A percentile compares a stretch with the other conserved stretches of the same genome.
Evolutionary conservation across 805 yeast genomes (phyloP).

Genomic region (Spencermartinsiella europaea): DNA sequence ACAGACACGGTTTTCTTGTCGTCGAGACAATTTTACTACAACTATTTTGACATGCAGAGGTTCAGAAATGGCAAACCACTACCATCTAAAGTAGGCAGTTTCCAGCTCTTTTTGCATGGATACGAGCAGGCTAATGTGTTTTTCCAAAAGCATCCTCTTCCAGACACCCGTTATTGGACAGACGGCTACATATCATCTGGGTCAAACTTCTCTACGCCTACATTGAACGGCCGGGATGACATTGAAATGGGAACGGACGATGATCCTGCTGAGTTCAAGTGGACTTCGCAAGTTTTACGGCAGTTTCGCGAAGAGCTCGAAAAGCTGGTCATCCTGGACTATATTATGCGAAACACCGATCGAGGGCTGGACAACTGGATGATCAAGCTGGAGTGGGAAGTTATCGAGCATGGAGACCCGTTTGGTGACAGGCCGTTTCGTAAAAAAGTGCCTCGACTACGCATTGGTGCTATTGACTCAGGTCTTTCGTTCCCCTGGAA

Average conservation of each 20-base stretch:
- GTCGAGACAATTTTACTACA: conserved; percentile 49
- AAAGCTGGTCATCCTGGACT: conserved; percentile 64
- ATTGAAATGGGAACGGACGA: conserved; percentile 10
- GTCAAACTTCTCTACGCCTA: background rate
- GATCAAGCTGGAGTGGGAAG: conserved; percentile 50
- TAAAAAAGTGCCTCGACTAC: conserved; percentile 37
- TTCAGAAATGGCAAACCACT: conserved; percentile 27
- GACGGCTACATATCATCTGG: background rate
- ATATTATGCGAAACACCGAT: conserved; percentile 70
- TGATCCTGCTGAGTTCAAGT: conserved; percentile 35
- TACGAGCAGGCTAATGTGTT: conserved; percentile 60
- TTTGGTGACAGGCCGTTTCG: background rate
- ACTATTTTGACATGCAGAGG: conserved; percentile 41
- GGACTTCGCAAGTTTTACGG: conserved; percentile 46
- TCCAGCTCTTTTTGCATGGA: conserved; percentile 56
- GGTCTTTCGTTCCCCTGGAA: conserved; percentile 77
- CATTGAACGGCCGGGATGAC: background rate
- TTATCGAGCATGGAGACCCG: conserved; percentile 7
- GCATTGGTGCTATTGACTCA: conserved; percentile 69
- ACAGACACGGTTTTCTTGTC: conserved; percentile 53
- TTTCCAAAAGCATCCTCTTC: conserved; percentile 52
- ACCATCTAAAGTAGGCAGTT: conserved; percentile 57
- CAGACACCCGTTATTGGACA: conserved; percentile 28
- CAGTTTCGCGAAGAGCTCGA: conserved; percentile 61
- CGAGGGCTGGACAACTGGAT: conserved; percentile 76